A percentile compares a stretch with the other conserved stretches of the same genome.
These are phyloP conservation scores for Trichoderma asperellum DNA, from an alignment of 2,329 filamentous ascomycete species.

Conservation along the genomic window DNA sequence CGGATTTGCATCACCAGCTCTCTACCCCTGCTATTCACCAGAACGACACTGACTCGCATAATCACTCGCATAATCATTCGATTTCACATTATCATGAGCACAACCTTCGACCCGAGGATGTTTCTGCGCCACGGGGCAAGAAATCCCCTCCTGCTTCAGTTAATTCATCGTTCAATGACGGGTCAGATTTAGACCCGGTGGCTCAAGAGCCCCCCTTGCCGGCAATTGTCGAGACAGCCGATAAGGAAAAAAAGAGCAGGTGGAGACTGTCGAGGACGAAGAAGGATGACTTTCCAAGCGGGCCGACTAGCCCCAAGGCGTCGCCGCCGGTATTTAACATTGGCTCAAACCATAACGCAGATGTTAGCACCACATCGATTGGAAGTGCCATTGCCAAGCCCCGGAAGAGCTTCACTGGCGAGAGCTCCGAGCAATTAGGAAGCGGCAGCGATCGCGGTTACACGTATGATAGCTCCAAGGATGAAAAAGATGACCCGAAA, in stretches of 20 bases:
- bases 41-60: conserved; percentile 41
- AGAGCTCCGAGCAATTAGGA: conserved; percentile 53
- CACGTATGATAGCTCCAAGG: conserved; percentile 45
- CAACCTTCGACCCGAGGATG: conserved; percentile 49
- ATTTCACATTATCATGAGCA: conserved; percentile 50
- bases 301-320: conserved; percentile 45
- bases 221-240: conserved; percentile 41
- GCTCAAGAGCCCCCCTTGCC: conserved; percentile 57
- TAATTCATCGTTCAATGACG: conserved; percentile 77
- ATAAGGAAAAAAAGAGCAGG: conserved; percentile 71
- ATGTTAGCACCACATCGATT: conserved; percentile 69
- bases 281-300: conserved; percentile 57
- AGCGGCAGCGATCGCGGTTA: conserved; percentile 46
- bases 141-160: conserved; percentile 77
- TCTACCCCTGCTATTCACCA: conserved; percentile 33
- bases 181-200: conserved; percentile 75
- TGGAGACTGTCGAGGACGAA: conserved; percentile 71
- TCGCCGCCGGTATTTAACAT: conserved; percentile 52
- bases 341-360: conserved; percentile 66
- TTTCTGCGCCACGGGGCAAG: conserved; percentile 65
- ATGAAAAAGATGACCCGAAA: conserved; percentile 56
- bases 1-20: conserved; percentile 32
- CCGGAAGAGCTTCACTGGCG: conserved; percentile 56
- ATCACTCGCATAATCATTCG: conserved; percentile 52
- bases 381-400: conserved; percentile 60